phyloP scores from a whole-genome alignment of 2,329 filamentous ascomycete species.

The Cordyceps tenuipes region DNA sequence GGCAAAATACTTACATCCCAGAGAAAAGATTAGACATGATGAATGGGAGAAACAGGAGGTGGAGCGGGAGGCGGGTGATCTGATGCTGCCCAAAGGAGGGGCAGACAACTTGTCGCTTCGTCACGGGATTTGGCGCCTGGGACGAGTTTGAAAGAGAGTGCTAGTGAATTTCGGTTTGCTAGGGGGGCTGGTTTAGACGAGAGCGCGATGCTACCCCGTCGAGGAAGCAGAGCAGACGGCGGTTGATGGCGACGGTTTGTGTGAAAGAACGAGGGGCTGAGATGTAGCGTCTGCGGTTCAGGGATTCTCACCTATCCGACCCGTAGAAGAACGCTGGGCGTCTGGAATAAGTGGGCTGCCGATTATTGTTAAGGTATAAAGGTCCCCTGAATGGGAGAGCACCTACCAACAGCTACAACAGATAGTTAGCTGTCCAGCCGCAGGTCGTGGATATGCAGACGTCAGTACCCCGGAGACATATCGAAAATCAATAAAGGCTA shows the following conservation, averaged over 20 bases:
- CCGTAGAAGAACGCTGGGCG: not conserved
- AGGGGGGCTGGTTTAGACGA: not conserved
- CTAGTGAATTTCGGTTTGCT: conserved; percentile 6
- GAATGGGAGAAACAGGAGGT: conserved; percentile 8
- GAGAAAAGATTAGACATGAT: conserved; percentile 14
- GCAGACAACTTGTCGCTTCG: conserved; percentile 9
- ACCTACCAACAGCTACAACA: not conserved
- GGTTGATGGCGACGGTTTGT: not conserved
- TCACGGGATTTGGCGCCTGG: conserved; percentile 13
- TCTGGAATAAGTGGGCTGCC: conserved; percentile 9
- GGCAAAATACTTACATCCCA: conserved; percentile 12
- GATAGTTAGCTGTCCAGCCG: not conserved
- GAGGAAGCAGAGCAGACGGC: not conserved
- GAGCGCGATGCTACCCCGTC: conserved; percentile 2
- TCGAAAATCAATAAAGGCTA: too few species aligned
- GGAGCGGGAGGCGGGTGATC: conserved; percentile 11
- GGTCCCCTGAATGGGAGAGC: not conserved
- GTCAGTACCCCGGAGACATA: too few species aligned
- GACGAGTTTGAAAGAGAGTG: conserved; percentile 8
- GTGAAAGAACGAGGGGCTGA: not conserved
- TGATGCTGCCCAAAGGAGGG: conserved; percentile 12
- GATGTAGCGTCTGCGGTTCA: conserved; percentile 2
- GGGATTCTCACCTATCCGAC: not conserved
- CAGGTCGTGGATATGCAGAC: not conserved
- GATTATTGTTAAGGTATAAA: not conserved